Conservation (phyloP, 371 early-diverging fungal genomes). For the Quaeritorhiza haematococci region DNA sequence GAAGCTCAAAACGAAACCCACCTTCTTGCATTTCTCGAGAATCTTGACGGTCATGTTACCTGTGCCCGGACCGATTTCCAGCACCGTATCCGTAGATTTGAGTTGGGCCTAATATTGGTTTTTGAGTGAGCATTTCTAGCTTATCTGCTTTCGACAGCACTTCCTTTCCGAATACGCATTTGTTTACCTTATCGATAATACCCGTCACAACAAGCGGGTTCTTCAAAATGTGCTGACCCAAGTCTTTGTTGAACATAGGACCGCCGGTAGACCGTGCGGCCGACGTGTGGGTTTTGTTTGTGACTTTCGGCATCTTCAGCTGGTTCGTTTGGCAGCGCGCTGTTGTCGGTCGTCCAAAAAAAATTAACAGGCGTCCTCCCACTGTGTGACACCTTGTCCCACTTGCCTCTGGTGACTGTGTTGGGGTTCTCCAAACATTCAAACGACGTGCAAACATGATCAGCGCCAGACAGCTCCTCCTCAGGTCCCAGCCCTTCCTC, state of each 20-base stretch:
- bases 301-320: conserved; percentile 1
- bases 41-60: conserved; percentile 98
- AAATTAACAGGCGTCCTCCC: too few species aligned
- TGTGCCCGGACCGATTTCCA: conserved; percentile 99
- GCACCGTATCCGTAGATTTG: conserved; percentile 89
- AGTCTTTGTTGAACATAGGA: conserved; percentile 95
- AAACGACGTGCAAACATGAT: too few species aligned
- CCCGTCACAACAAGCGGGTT: conserved; percentile 97
- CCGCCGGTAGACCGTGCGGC: conserved; percentile 30
- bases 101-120: conserved; percentile 69
- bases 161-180: too few species aligned
- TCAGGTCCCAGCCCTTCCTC: too few species aligned
- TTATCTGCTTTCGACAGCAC: not conserved
- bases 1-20: conserved; percentile 25
- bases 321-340: too few species aligned
- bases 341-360: too few species aligned
- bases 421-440: too few species aligned
- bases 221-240: conserved; percentile 99
- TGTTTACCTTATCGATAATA: conserved; percentile 90
- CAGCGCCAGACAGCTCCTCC: too few species aligned
- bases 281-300: not conserved
- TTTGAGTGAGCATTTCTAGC: not conserved
- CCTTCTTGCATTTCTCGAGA: conserved; percentile 90
- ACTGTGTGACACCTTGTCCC: too few species aligned
- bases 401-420: too few species aligned